Base-by-base conservation (phyloP, 768 basidiomycete species). In the Hortiboletus campestris region DNA sequence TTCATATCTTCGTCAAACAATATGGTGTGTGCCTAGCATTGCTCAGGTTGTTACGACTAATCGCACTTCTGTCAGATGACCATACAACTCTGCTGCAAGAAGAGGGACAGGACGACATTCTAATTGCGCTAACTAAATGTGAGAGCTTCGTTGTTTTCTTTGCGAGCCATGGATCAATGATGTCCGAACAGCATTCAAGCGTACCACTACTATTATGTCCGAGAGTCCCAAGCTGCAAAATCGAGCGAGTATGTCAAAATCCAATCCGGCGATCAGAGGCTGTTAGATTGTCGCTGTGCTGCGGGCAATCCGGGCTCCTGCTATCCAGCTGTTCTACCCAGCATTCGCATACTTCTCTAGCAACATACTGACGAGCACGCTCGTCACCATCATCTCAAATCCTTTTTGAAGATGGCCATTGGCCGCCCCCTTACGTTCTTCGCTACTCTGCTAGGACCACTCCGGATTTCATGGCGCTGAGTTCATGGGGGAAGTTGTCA, bases 301-400 rank as follows among this genome's bases (percentile, higher is more conserved):
- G 14, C 7, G 7, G 10, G 0, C 10, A 16, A 43, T 3, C 32
- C 19, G 2, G 20, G 46, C 20, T 1, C 46, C 56, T 22, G 50
- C 56, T 1, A 55, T 62, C 17, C 56, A 62, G 19, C 13, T 62
- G 11, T 62, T 65, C 45, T 51, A 71, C 34, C 62, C 68, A 13
- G 60, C 64, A 20, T 74, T 74, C 34, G 59, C 63, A 14, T 42
- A 48, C 20, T 74, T 74, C 54, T 47, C 46, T 3, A 62, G 52
- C 45, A 66, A 58, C 12, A 66, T 10, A 0, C 8, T 3, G 49
- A 10, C 1, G 57, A 68, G 47, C 12, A 20, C 0, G 22, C 3
- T 29, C 40, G 42, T 3, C n/a, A 16, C 31, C 0, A 8, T 4
- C 19, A 39, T 9, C 2, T 66, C 28, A 3, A 13, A 38, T 25